Percentiles rank a stretch among this genome's conserved stretches.
phyloP scores from a whole-genome alignment of 352 stramenopile genomes.

The Phytopythium sindhum region DNA sequence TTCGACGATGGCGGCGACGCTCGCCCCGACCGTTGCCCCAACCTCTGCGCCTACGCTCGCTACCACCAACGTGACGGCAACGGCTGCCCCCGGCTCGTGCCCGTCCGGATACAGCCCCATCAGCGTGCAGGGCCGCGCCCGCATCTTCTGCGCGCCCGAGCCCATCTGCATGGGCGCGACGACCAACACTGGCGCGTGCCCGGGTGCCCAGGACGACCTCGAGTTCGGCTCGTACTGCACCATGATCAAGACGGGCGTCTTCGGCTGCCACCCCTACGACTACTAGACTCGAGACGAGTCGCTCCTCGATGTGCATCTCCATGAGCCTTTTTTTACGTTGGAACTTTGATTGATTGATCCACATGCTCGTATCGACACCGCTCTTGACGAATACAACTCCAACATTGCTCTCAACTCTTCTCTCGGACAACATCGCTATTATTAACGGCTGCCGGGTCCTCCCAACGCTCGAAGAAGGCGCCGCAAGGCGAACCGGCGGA shows the following conservation, averaged over 20 bases:
- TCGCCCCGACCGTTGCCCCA: background rate
- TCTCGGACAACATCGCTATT: background rate
- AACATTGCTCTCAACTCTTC: too few species aligned
- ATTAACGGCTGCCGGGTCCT: background rate
- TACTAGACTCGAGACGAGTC: background rate
- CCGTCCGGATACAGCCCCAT: constrained; percentile 19
- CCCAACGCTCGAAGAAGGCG: background rate
- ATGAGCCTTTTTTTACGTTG: too few species aligned
- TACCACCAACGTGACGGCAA: background rate
- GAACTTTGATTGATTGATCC: too few species aligned
- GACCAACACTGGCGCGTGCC: constrained; percentile 12
- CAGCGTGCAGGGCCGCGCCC: constrained; percentile 15
- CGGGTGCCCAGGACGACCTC: constrained; percentile 9
- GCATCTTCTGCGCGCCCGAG: constrained; percentile 20
- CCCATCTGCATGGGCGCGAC: constrained; percentile 15
- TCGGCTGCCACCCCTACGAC: constrained; percentile 14
- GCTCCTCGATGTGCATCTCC: background rate
- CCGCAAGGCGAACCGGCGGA: background rate
- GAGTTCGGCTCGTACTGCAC: constrained; percentile 19
- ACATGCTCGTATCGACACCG: too few species aligned
- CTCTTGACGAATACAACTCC: too few species aligned
- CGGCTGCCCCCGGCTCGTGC: background rate
- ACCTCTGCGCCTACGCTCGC: background rate
- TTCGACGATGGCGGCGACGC: background rate
- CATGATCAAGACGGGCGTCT: constrained; percentile 24